Evolutionary conservation across 768 basidiomycete species (phyloP).

Genomic region (Russula sp.): DNA sequence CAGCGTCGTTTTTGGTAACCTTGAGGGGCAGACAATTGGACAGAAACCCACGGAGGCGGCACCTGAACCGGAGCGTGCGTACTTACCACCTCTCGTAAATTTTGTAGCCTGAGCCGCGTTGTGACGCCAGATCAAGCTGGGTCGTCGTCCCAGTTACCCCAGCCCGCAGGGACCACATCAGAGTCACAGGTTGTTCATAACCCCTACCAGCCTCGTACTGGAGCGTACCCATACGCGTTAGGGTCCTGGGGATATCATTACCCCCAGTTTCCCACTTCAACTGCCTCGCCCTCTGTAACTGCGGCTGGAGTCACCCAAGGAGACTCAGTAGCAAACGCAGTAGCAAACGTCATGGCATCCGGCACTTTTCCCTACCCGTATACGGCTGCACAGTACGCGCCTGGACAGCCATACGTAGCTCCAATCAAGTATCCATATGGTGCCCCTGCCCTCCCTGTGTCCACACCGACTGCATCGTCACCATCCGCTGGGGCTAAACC

Average conservation of each 20-base stretch:
- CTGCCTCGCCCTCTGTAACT: background rate
- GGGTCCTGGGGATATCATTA: constrained; percentile 22
- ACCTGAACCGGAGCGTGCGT: constrained; percentile 49
- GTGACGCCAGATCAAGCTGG: constrained; percentile 7
- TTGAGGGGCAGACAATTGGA: constrained; percentile 59
- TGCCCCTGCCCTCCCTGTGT: constrained; percentile 9
- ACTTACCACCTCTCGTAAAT: background rate
- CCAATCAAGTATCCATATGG: constrained; percentile 25
- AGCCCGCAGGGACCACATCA: background rate
- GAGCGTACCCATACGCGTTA: constrained; percentile 10
- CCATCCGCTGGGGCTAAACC: background rate
- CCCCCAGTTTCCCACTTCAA: constrained; percentile 3
- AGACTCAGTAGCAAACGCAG: constrained; percentile 7
- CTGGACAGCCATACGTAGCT: constrained; percentile 22
- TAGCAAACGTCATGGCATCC: constrained; percentile 7
- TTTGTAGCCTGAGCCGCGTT: constrained; percentile 9
- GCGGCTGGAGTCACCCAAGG: constrained; percentile 7
- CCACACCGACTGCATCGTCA: background rate
- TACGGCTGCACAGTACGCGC: constrained; percentile 12
- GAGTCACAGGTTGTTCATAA: constrained; percentile 8
- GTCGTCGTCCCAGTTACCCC: constrained; percentile 6
- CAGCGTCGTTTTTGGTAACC: constrained; percentile 72
- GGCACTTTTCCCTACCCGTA: constrained; percentile 21
- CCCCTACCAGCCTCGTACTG: constrained; percentile 13
- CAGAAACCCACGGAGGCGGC: constrained; percentile 64